These are phyloP conservation scores for Sisymbrium altissimum DNA, from an alignment of 345 rosid species.

Conservation along the genomic window DNA sequence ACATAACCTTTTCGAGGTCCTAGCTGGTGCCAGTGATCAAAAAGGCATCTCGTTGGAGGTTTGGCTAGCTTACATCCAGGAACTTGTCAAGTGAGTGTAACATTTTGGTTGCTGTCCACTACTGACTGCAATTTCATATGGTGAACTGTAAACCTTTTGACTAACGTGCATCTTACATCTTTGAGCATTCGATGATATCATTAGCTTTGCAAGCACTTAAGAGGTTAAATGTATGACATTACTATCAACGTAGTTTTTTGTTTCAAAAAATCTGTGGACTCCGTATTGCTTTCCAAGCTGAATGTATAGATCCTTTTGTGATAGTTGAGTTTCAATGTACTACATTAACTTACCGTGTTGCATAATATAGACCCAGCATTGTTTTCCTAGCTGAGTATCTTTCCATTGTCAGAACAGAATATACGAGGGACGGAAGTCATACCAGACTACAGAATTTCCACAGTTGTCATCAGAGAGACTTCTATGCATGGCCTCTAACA, in stretches of 20 bases:
- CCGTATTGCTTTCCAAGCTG: background rate
- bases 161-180: background rate
- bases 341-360: constrained; percentile 4
- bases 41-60: constrained; percentile 67
- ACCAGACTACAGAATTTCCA: constrained; percentile 51
- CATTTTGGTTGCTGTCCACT: constrained; percentile 8
- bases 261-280: background rate
- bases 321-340: too few species aligned
- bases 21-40: constrained; percentile 46
- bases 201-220: background rate
- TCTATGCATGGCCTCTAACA: constrained; percentile 75
- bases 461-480: constrained; percentile 59
- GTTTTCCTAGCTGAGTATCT: constrained; percentile 33
- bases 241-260: background rate
- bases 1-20: constrained; percentile 82
- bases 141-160: constrained; percentile 11
- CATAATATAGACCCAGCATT: background rate
- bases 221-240: constrained; percentile 1
- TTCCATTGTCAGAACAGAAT: constrained; percentile 62
- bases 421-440: constrained; percentile 70
- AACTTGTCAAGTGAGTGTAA: constrained; percentile 84
- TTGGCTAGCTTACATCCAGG: constrained; percentile 77
- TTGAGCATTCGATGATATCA: background rate
- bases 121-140: background rate
- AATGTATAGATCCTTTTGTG: background rate